Evolutionary conservation across 306 rosid species (phyloP), one percentile per base, ranked within the genome.

Genomic region (Rubus parviflorus): DNA sequence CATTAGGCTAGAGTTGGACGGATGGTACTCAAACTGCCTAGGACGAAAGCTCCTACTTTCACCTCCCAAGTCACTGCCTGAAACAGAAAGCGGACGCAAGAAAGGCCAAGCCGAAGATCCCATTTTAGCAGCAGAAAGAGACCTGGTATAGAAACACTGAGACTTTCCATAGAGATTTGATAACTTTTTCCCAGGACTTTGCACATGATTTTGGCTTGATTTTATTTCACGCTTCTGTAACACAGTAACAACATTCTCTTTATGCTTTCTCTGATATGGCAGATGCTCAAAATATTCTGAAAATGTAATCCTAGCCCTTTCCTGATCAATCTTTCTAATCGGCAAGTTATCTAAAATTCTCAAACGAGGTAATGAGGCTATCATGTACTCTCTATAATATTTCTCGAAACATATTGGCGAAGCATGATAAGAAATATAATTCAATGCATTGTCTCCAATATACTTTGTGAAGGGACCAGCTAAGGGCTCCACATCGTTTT

Each of bases 21-120:
- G 96, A 82, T 92, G 97, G 72, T 92, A 92, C 85, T 92, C 97
- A 64, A 90, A 90, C 85, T 92, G 96, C 89, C 97, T 86, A 11
- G 96, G 97, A 75, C 89, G 96, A 82, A 90, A 83, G 70, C 84
- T 84, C 70, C 82, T 81, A 66, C 86, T 76, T 69, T 83, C 88
- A 75, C 53, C 86, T 76, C 85, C 91, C 79, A 86, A 75, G 58
- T 75, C 83, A 84, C 74, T 75, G 61, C 86, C 84, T 64, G 63
- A 78, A 54, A 87, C 75, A 80, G 93, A 84, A 74, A 92, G 86
- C 8, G 96, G 92, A 25, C 76, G 89, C 85, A 92, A 83, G 37
- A 63, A 79, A 58, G 97, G 97, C 97, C 96, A 90, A 66, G 89
- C 80, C 30, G 93, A 92, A 81, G 96, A 88, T 13, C 93, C 96